Evolutionary conservation across 1,284 basidiomycete genomes (phyloP).

Genomic region (Rugosomyces carneus): DNA sequence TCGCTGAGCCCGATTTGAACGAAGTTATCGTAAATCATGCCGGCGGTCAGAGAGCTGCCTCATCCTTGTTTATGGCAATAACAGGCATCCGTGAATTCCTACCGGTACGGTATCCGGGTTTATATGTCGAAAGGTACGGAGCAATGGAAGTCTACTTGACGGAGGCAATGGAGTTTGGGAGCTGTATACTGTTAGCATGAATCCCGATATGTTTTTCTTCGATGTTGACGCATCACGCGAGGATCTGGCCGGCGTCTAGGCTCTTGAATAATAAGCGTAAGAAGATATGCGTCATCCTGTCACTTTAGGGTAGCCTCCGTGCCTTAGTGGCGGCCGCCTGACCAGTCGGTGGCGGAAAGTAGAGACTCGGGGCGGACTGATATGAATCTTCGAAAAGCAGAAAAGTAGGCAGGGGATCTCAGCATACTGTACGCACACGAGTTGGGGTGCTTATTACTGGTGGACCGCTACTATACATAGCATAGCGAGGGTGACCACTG

Average conservation of each 20-base stretch:
- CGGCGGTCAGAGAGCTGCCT: too few relatives aligned
- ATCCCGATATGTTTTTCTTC: neutral
- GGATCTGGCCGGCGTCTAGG: neutral
- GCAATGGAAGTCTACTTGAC: neutral
- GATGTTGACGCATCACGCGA: neutral
- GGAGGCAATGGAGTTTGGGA: neutral
- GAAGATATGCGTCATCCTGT: slow-evolving; percentile 11
- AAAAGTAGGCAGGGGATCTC: neutral
- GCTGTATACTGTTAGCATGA: neutral
- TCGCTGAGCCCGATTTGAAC: too few relatives aligned
- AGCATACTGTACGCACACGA: too few relatives aligned
- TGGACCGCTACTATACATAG: too few relatives aligned
- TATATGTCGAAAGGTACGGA: neutral
- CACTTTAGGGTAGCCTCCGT: neutral
- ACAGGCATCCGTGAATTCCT: too few relatives aligned
- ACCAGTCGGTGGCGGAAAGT: neutral
- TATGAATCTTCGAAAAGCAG: neutral
- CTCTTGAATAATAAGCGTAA: neutral
- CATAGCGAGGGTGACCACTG: neutral
- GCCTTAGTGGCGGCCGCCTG: neutral
- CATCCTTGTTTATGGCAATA: too few relatives aligned
- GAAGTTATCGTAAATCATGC: too few relatives aligned
- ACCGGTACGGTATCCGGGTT: neutral
- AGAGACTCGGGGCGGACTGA: neutral
- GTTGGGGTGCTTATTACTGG: too few relatives aligned